A percentile compares a stretch with the other conserved stretches of the same genome.
These are phyloP conservation scores for Solanum megistacrolobum DNA, from an alignment of 257 asterid genomes.

Conservation along the genomic window DNA sequence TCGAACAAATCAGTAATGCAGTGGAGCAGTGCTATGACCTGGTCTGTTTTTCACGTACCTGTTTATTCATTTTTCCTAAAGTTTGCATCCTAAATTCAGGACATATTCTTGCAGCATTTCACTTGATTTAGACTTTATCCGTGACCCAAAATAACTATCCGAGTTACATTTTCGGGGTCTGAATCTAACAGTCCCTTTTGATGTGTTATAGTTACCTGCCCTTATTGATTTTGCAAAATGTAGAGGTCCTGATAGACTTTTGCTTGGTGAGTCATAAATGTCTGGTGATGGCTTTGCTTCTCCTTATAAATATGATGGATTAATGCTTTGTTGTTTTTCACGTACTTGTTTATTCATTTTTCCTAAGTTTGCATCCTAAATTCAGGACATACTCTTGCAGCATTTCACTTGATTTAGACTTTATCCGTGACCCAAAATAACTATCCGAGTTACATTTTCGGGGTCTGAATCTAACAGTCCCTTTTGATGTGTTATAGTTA, in stretches of 20 bases:
- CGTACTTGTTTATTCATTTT: too few species aligned
- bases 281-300: neutral
- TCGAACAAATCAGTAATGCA: slow-evolving; percentile 76
- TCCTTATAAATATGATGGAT: neutral
- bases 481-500: neutral
- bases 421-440: neutral
- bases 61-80: neutral
- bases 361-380: neutral
- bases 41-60: slow-evolving; percentile 26
- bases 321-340: neutral
- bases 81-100: neutral
- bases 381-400: neutral
- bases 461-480: neutral
- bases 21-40: slow-evolving; percentile 61
- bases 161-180: neutral
- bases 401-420: neutral
- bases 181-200: neutral
- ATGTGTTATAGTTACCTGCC: neutral
- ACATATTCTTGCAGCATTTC: neutral
- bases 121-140: neutral
- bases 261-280: neutral
- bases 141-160: neutral
- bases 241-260: neutral
- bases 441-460: neutral
- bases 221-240: neutral